A percentile compares a stretch with the other conserved stretches of the same genome.
phyloP scores from a whole-genome alignment of 352 stramenopile genomes.

The Phytophthora parvispora region DNA sequence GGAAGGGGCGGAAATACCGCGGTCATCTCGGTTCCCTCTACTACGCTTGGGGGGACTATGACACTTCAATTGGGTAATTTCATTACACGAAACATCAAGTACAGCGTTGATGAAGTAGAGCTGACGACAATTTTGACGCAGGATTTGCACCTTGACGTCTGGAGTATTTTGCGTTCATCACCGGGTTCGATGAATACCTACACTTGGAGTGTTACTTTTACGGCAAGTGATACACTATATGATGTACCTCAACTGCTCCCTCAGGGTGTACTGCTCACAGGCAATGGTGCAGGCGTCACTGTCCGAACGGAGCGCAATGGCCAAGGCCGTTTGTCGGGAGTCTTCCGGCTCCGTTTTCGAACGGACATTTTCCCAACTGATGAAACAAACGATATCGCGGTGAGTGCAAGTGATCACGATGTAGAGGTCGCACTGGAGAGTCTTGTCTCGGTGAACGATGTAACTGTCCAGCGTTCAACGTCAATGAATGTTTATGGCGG shows the following conservation, averaged over 20 bases:
- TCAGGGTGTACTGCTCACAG: slow-evolving; percentile 62
- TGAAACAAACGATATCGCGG: slow-evolving; percentile 74
- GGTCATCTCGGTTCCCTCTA: slow-evolving; percentile 69
- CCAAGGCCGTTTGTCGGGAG: slow-evolving; percentile 68
- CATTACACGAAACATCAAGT: slow-evolving; percentile 78
- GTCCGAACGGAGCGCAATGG: slow-evolving; percentile 70
- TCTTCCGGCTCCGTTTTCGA: slow-evolving; percentile 79
- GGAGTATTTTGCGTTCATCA: slow-evolving; percentile 56
- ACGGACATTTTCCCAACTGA: slow-evolving; percentile 81
- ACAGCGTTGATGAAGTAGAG: slow-evolving; percentile 65
- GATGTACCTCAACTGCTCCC: slow-evolving; percentile 65
- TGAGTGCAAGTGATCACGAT: slow-evolving; percentile 60
- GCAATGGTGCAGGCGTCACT: slow-evolving; percentile 56
- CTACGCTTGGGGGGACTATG: slow-evolving; percentile 70
- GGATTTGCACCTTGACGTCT: slow-evolving; percentile 67
- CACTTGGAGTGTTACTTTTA: slow-evolving; percentile 85
- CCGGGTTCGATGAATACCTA: slow-evolving; percentile 59
- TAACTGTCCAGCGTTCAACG: slow-evolving; percentile 64
- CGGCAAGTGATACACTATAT: slow-evolving; percentile 70
- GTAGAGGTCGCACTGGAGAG: slow-evolving; percentile 73
- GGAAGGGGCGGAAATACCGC: slow-evolving; percentile 50
- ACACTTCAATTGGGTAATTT: slow-evolving; percentile 64
- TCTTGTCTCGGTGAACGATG: slow-evolving; percentile 78
- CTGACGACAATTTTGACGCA: slow-evolving; percentile 68
- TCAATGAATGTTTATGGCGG: slow-evolving; percentile 80